Conservation (phyloP, 257 asterid species). For the Anisodus tanguticus region DNA sequence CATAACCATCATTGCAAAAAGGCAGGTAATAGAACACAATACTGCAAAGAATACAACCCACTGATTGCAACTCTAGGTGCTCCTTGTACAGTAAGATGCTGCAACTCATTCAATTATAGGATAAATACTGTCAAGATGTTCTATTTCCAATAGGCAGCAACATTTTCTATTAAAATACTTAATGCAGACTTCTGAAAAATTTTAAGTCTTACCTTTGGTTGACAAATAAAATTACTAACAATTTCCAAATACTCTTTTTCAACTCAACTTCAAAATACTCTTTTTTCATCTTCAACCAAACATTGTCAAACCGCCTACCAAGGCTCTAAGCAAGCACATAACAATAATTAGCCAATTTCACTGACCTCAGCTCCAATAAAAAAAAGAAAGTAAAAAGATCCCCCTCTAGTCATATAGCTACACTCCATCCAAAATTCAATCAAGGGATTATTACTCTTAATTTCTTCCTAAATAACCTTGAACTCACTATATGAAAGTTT, state of each 20-base stretch:
- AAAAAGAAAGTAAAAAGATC: background rate
- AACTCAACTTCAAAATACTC: background rate
- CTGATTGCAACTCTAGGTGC: conserved; percentile 13
- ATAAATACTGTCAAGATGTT: background rate
- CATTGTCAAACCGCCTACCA: conserved; percentile 1
- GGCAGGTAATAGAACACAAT: background rate
- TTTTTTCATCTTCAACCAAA: background rate
- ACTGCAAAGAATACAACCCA: background rate
- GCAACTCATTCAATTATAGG: conserved; percentile 15
- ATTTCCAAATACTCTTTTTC: background rate
- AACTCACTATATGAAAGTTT: background rate
- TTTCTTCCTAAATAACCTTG: background rate
- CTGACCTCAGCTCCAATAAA: background rate
- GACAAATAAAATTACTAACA: background rate
- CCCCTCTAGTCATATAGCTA: conserved; percentile 8
- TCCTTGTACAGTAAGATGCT: background rate
- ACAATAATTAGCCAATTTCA: background rate
- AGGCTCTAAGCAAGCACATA: conserved; percentile 16
- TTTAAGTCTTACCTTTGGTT: background rate
- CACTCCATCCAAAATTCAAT: background rate
- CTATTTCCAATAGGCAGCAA: background rate
- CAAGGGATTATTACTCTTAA: background rate
- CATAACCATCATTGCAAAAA: background rate
- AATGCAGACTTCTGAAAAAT: background rate
- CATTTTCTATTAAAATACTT: background rate